phyloP scores from a whole-genome alignment of 495 filamentous ascomycete genomes.

The Trypethelium eluteriae region DNA sequence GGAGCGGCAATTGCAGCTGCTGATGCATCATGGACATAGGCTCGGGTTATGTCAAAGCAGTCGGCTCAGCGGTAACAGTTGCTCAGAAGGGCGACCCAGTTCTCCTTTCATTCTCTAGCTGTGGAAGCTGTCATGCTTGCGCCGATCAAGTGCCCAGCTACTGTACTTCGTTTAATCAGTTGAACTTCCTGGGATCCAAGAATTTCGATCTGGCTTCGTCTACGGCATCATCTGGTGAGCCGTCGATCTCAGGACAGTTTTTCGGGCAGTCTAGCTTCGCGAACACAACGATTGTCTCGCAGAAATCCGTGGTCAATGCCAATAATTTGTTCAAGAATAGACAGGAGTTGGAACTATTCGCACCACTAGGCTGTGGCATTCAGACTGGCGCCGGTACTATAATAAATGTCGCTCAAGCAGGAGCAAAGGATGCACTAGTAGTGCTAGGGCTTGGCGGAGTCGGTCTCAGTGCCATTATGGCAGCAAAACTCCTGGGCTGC shows the following conservation, averaged over 20 bases:
- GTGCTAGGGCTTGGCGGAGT: conserved; percentile 30
- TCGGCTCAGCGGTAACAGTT: conserved; percentile 27
- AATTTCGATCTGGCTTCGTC: conserved; percentile 19
- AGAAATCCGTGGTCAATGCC: conserved; percentile 31
- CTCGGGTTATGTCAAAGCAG: conserved; percentile 25
- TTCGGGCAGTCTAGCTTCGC: conserved; percentile 32
- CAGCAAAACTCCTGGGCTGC: conserved; percentile 25
- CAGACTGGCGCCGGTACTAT: conserved; percentile 38
- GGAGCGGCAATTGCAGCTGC: not conserved
- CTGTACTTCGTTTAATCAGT: conserved; percentile 24
- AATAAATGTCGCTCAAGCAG: conserved; percentile 24
- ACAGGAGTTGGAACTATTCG: conserved; percentile 29
- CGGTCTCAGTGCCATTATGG: conserved; percentile 29
- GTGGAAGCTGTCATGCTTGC: conserved; percentile 34
- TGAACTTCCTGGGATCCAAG: conserved; percentile 25
- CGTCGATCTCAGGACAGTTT: conserved; percentile 23
- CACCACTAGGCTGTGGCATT: conserved; percentile 40
- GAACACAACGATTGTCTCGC: conserved; percentile 28
- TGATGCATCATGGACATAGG: conserved; percentile 17
- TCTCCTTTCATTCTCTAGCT: conserved; percentile 34
- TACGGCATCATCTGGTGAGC: conserved; percentile 13
- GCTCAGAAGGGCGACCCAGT: conserved; percentile 27
- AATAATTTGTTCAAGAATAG: conserved; percentile 23
- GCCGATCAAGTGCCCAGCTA: conserved; percentile 25
- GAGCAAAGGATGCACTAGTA: conserved; percentile 18